Conservation (phyloP, 2,329 filamentous ascomycete genomes). For the Alternaria arborescens region DNA sequence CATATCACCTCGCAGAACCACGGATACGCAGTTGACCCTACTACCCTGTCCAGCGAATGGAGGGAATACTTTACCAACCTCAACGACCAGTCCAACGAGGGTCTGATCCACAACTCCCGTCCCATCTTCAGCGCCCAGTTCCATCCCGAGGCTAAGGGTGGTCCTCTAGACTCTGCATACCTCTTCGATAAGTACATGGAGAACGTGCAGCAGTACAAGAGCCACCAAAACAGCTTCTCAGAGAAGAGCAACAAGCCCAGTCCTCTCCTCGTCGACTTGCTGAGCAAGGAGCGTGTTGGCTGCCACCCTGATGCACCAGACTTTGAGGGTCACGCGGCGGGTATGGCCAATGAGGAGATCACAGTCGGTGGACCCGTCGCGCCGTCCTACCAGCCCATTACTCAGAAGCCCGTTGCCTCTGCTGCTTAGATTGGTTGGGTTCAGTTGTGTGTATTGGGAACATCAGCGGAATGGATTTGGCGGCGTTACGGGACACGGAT, state of each 20-base stretch:
- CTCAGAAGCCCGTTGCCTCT: conserved; percentile 40
- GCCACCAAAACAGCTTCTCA: conserved; percentile 74
- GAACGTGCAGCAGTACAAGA: conserved; percentile 89
- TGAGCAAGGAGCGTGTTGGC: conserved; percentile 93
- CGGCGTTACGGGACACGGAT: not conserved
- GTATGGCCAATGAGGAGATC: conserved; percentile 39
- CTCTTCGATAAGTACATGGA: conserved; percentile 97
- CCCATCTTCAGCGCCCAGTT: conserved; percentile 99
- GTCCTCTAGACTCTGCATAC: conserved; percentile 93
- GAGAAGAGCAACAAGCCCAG: conserved; percentile 87
- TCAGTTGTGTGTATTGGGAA: conserved; percentile 3
- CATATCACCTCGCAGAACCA: conserved; percentile 99
- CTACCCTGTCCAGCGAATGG: conserved; percentile 84
- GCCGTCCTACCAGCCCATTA: conserved; percentile 46
- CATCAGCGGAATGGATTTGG: not conserved
- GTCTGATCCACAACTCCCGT: conserved; percentile 93
- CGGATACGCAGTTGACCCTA: conserved; percentile 91
- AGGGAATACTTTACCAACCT: conserved; percentile 99
- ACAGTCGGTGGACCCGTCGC: conserved; percentile 40
- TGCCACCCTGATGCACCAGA: conserved; percentile 63
- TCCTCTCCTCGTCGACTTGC: conserved; percentile 86
- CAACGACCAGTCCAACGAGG: conserved; percentile 97
- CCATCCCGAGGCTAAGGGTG: conserved; percentile 97
- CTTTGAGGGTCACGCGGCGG: conserved; percentile 42
- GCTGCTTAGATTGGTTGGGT: conserved; percentile 30